phyloP scores from a whole-genome alignment of 257 asterid species.

The Nicotiana obtusifolia region DNA sequence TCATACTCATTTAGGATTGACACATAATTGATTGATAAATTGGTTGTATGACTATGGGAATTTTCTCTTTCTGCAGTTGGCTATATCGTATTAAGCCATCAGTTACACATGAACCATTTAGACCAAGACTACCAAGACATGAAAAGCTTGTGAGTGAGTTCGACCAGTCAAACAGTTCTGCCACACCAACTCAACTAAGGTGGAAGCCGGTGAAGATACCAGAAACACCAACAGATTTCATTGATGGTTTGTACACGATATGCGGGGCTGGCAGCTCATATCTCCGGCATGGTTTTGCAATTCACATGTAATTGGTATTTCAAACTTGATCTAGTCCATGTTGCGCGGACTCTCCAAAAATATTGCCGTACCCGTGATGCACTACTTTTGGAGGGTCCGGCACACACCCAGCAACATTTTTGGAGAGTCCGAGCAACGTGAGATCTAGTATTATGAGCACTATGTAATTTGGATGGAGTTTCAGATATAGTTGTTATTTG shows the following conservation, averaged over 20 bases:
- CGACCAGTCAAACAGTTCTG: slow-evolving; percentile 61
- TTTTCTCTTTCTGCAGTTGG: slow-evolving; percentile 44
- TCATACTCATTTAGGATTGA: background rate
- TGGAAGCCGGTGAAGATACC: slow-evolving; percentile 83
- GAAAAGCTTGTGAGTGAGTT: slow-evolving; percentile 84
- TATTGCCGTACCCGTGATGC: too few relatives aligned
- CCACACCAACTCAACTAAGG: slow-evolving; percentile 89
- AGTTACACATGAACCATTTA: slow-evolving; percentile 93
- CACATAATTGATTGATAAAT: background rate
- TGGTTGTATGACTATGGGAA: background rate
- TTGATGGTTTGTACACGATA: slow-evolving; percentile 79
- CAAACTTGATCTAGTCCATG: background rate
- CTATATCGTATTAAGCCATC: slow-evolving; percentile 88
- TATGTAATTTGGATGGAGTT: background rate
- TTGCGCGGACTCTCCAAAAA: too few relatives aligned
- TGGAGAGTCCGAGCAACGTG: too few relatives aligned
- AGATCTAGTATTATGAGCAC: background rate
- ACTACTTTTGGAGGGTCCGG: too few relatives aligned
- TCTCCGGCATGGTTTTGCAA: slow-evolving; percentile 92
- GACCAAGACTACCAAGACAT: slow-evolving; percentile 62
- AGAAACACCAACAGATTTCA: slow-evolving; percentile 60
- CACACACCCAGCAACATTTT: too few relatives aligned
- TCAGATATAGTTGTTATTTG: background rate
- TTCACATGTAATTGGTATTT: slow-evolving; percentile 69
- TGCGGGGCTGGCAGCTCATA: slow-evolving; percentile 98